Evolutionary conservation across 106 monocot genomes (phyloP), one percentile per base, ranked within the genome.

Genomic region (Allium sativum): DNA sequence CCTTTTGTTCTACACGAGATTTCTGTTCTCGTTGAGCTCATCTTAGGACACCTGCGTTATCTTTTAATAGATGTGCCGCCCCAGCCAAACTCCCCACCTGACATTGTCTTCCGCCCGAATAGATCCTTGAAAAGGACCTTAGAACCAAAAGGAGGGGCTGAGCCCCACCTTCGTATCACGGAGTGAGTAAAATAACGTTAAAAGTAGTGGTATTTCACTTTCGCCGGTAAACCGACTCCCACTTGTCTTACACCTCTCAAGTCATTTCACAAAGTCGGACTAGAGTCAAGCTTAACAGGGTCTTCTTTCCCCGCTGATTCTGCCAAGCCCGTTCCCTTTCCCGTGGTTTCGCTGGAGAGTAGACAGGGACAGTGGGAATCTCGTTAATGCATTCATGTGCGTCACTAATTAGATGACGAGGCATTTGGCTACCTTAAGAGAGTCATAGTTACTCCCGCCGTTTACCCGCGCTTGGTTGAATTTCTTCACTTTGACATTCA

Each of bases 351-450:
- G n/a, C n/a, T 79, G 70, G 86, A 86, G 81, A 76, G 81, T 82
- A 79, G 70, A 76, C 76, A 82, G 54, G 86, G 86, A 81, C 59
- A 86, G 76, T 86, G 78, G 73, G 81, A 86, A 81, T 81, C 86
- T 86, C 73, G 64, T 86, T 86, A 81, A 86, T 82, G 76, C 81
- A 85, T 85, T 85, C 77, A 85, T 78, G 79, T 4, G 48, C 48
- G 48, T 48, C 48, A 48, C 48, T 48, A 48, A 48, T 48, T 48
- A 48, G 48, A 48, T 48, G 48, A 48, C 48, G 48, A 48, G 48
- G 48, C 48, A 48, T 48, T 48, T 48, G 48, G 48, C 48, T 48
- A 48, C 48, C 48, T 48, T 48, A 48, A 48, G 48, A 48, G 48
- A 48, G 48, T 48, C 48, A 48, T 48, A 48, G 48, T 48, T 48